Conservation (phyloP, 495 filamentous ascomycete genomes). For the Aspergillus bridgeri region DNA sequence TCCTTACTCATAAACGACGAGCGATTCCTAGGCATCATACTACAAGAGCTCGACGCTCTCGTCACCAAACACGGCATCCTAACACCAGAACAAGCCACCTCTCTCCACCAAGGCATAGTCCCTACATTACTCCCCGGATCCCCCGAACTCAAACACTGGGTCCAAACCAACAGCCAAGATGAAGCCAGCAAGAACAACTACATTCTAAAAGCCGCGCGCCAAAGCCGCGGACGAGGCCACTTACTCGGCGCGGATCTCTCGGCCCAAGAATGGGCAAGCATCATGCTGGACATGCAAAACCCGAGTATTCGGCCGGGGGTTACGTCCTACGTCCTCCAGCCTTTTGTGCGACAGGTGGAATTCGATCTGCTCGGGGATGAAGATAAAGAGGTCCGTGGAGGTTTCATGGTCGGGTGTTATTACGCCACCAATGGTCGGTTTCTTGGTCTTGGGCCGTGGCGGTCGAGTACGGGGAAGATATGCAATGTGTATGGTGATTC, state of each 20-base stretch:
- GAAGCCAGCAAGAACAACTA: constrained; percentile 22
- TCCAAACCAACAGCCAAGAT: not conserved
- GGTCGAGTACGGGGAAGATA: constrained; percentile 3
- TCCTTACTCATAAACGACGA: constrained; percentile 8
- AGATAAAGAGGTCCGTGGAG: not conserved
- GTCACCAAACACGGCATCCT: constrained; percentile 5
- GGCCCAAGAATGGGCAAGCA: constrained; percentile 15
- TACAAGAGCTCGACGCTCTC: constrained; percentile 9
- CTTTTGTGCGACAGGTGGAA: constrained; percentile 15
- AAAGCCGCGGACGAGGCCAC: constrained; percentile 33
- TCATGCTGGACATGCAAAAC: constrained; percentile 14
- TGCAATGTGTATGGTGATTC: constrained; percentile 6
- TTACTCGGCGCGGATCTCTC: constrained; percentile 32
- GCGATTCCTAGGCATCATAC: constrained; percentile 8
- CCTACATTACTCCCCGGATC: constrained; percentile 15
- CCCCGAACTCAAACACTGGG: constrained; percentile 6
- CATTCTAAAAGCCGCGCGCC: constrained; percentile 30
- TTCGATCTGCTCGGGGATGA: constrained; percentile 14
- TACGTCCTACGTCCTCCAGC: constrained; percentile 22
- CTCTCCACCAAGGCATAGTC: constrained; percentile 7
- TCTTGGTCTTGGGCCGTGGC: constrained; percentile 17
- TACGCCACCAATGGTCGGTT: constrained; percentile 18
- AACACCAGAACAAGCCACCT: constrained; percentile 3
- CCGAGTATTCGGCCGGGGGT: constrained; percentile 1
- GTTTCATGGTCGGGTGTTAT: constrained; percentile 19